Conservation (phyloP, 2,329 filamentous ascomycete species). For the Colletotrichum spinosum region DNA sequence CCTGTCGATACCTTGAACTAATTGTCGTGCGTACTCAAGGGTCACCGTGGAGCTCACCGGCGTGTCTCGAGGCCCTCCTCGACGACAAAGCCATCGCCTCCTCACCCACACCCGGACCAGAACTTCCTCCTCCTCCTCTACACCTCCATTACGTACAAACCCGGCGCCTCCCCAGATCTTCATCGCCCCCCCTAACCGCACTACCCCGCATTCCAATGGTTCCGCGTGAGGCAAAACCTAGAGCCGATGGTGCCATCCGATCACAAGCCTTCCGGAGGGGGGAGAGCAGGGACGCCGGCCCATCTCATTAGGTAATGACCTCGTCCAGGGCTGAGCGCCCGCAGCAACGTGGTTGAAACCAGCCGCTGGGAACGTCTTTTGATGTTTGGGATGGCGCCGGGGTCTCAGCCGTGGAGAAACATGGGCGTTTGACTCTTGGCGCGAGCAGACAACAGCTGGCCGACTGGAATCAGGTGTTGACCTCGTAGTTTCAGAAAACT, state of each 20-base stretch:
- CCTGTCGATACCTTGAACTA: too few species aligned
- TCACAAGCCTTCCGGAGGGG: constrained; percentile 11
- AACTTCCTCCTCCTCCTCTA: neutral
- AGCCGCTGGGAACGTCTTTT: constrained; percentile 13
- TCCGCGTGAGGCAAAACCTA: constrained; percentile 10
- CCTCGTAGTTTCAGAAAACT: too few species aligned
- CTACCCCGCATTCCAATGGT: constrained; percentile 11
- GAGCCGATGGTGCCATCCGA: constrained; percentile 27
- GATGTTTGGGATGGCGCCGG: too few species aligned
- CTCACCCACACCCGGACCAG: constrained; percentile 5
- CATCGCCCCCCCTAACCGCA: constrained; percentile 5
- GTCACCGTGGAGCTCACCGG: neutral
- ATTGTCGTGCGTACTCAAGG: too few species aligned
- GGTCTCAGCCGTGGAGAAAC: too few species aligned
- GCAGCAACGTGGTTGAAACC: constrained; percentile 31
- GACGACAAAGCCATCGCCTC: constrained; percentile 9
- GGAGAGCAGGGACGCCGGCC: neutral
- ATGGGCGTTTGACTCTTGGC: too few species aligned
- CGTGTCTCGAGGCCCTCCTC: neutral
- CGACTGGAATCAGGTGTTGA: too few species aligned
- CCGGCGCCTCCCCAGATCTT: constrained; percentile 8
- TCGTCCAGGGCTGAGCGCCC: constrained; percentile 34
- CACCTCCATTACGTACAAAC: constrained; percentile 23
- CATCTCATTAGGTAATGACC: constrained; percentile 31
- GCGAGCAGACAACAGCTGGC: too few species aligned